Evolutionary conservation across 2,329 filamentous ascomycete genomes (phyloP), one percentile per base, ranked within the genome.

Genomic region (Knufia petricola): DNA sequence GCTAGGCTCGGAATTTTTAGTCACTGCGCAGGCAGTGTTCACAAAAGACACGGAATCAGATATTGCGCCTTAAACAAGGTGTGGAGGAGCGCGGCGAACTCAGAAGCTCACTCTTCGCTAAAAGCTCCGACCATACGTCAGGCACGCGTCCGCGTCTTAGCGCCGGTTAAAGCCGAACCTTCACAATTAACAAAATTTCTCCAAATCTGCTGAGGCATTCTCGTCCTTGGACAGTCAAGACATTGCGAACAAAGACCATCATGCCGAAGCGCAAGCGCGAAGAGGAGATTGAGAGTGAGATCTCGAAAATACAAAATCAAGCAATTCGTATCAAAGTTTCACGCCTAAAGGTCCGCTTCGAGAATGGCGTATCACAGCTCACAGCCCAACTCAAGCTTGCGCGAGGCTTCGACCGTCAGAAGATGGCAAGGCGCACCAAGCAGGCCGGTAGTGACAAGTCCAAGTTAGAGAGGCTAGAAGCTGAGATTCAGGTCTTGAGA

Each of bases 381-480:
- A 65, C 68, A 17, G 64, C 69, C 21, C 76, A 75, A 1, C 69
- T 82, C 37, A 80, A 79, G 58, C 66, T 74, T 8, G 76, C 76
- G 30, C 75, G 76, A 37, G 74, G 75, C 9, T 79, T 82, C 55
- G 79, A 83, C 62, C 68, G 78, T 43, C 79, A 82, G 62, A 82
- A 82, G 60, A 66, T 81, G 50, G 74, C 77, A 19, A 69, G 78
- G 12, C 66, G 79, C 49, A 71, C 74, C 56, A 82, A 82, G 60
- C 69, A 67, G 2, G 76, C 76, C 0, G 66, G 64, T 34, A 67
- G 67, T 9, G 69, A 76, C 26, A 53, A 58, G 4, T 60, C 63
- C 20, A 62, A 62, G 4, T 50, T 67, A 51, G 63, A 63, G 17
- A 66, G 77, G 3, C 60, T 81, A 26, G 67, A 73, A 26, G 69